Base-by-base conservation (phyloP, 176 grass and related monocot genomes). In the Chrysopogon serrulatus region DNA sequence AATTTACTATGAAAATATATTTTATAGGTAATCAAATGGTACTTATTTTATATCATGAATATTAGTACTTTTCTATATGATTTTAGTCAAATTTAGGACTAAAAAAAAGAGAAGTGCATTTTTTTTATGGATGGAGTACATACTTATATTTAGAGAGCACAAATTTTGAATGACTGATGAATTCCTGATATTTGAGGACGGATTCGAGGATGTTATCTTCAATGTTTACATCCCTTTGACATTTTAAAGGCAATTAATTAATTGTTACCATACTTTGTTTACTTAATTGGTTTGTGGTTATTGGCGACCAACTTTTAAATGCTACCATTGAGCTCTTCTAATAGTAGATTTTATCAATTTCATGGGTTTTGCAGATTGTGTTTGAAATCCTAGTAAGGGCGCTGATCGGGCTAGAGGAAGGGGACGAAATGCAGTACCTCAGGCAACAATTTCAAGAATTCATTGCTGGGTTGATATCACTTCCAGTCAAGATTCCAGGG, bases 361-460 rank as follows among this genome's bases (percentile, higher is more conserved):
- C 15, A 68, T 67, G 64, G 28, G 26, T 28, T 63, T 14, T 35
- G 33, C 47, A 97, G 94, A 90, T 97, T 71, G 89, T 99, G 77
- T 99, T 99, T 79, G 89, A 89, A 54, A 94, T 99, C 30, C 91
- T 96, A 8, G 96, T 96, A 41, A 74, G 73, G 63, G 93, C 86
- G 3, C 79, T 99, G 74, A 96, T 99, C 17, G 96, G 96, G 40
- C 77, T 96, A 67, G 91, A 94, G 49, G 80, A 88, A 60, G 90
- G 91, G 3, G 60, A 87, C 42, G 83, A 99, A 80, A 96, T 99
- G 93, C 75, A 96, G 80, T 93, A 87, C 66, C 79, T 99, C 48
- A 96, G 90, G 81, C 82, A 91, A 79, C 83, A 96, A 88, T 99
- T 99, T 77, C 77, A 76, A 15, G 96, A 99, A 85, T 99, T 99